Conservation (phyloP, 2,329 filamentous ascomycete species). For the Paraconiothyrium sp. region DNA sequence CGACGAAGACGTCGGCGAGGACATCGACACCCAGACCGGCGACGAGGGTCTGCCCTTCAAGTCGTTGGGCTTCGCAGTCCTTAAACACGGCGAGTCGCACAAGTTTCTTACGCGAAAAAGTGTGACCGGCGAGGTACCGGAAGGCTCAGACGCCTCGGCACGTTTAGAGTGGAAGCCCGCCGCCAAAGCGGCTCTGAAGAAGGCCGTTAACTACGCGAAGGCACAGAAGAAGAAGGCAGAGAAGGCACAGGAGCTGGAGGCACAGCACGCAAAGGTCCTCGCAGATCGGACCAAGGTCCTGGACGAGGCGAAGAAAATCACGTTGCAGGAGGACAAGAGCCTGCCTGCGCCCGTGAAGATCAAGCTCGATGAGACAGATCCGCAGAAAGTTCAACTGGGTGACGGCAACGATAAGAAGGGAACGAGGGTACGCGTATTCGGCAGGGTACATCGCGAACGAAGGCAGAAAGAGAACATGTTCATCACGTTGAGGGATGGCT, state of each 20-base stretch:
- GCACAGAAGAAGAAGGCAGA: slow-evolving; percentile 84
- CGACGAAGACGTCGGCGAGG: slow-evolving; percentile 80
- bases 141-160: slow-evolving; percentile 66
- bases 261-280: slow-evolving; percentile 76
- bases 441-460: slow-evolving; percentile 82
- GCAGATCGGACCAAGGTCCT: slow-evolving; percentile 75
- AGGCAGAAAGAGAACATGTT: slow-evolving; percentile 87
- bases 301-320: slow-evolving; percentile 83
- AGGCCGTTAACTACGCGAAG: slow-evolving; percentile 78
- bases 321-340: slow-evolving; percentile 73
- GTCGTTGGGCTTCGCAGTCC: slow-evolving; percentile 78
- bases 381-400: slow-evolving; percentile 64
- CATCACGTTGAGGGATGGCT: slow-evolving; percentile 85
- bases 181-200: slow-evolving; percentile 86
- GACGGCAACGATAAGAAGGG: slow-evolving; percentile 66
- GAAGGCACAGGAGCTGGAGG: slow-evolving; percentile 77
- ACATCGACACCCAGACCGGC: slow-evolving; percentile 72
- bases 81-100: slow-evolving; percentile 71
- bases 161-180: slow-evolving; percentile 80
- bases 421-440: slow-evolving; percentile 80
- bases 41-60: slow-evolving; percentile 81
- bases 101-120: slow-evolving; percentile 74
- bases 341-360: slow-evolving; percentile 80
- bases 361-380: slow-evolving; percentile 75
- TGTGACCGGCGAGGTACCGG: slow-evolving; percentile 46